Evolutionary conservation across 192 early-diverging fungal genomes (phyloP).

Genomic region (Geranomyces michiganensis): DNA sequence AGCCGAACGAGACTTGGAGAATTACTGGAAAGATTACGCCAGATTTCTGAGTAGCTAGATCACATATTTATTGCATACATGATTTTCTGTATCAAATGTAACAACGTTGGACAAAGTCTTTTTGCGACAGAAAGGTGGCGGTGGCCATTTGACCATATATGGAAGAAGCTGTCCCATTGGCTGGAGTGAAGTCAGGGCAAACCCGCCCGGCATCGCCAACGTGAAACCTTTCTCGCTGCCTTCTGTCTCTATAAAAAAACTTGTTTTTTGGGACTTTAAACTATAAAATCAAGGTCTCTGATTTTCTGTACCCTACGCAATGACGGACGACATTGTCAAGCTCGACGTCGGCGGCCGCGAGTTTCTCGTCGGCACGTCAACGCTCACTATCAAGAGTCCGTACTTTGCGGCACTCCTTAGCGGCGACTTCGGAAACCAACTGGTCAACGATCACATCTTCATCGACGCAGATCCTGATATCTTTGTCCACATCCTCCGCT

Average conservation of each 20-base stretch:
- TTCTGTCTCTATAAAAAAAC: too few species aligned
- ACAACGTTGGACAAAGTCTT: not conserved
- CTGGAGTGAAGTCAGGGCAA: too few species aligned
- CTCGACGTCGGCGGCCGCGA: constrained; percentile 3
- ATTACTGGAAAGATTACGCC: constrained; percentile 25
- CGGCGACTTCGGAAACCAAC: not conserved
- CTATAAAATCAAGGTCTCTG: too few species aligned
- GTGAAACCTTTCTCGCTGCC: too few species aligned
- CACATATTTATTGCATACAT: not conserved
- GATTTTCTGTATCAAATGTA: too few species aligned
- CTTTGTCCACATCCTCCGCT: not conserved
- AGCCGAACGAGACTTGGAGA: constrained; percentile 11
- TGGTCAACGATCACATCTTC: constrained; percentile 1
- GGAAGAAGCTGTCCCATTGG: too few species aligned
- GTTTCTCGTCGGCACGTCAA: not conserved
- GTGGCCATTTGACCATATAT: too few species aligned
- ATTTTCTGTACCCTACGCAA: not conserved
- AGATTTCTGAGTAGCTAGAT: not conserved
- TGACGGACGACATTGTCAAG: constrained; percentile 1
- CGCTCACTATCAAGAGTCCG: constrained; percentile 4
- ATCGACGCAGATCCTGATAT: not conserved
- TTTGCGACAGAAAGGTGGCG: too few species aligned
- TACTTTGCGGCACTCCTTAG: not conserved
- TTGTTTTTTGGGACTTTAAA: too few species aligned
- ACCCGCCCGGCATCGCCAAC: too few species aligned